Conservation (phyloP, 2,329 filamentous ascomycete species). For the Colletotrichum simmondsii region DNA sequence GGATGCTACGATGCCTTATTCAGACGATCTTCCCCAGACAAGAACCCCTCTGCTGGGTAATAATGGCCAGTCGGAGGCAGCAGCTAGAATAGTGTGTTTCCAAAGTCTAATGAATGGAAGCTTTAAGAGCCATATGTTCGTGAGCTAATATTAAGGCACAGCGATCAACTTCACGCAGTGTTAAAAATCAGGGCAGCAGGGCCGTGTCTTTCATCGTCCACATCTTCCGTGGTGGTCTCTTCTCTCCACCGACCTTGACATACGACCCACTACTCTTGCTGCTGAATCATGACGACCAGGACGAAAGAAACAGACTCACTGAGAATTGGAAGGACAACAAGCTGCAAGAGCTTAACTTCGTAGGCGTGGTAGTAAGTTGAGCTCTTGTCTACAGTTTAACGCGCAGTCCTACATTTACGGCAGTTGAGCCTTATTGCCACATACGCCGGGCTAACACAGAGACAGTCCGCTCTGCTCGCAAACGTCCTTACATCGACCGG, state of each 20-base stretch:
- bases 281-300: slow-evolving; percentile 6
- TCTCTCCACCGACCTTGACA: slow-evolving; percentile 7
- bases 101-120: not conserved
- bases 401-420: too few relatives aligned
- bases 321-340: slow-evolving; percentile 50
- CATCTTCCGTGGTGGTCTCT: slow-evolving; percentile 19
- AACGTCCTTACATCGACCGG: slow-evolving; percentile 51
- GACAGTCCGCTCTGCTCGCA: not conserved
- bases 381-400: too few relatives aligned
- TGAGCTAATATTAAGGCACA: not conserved
- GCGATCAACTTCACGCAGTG: not conserved
- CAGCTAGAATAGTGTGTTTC: not conserved
- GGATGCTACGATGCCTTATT: not conserved
- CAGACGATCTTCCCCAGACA: not conserved
- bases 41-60: slow-evolving; percentile 3
- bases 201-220: not conserved
- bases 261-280: slow-evolving; percentile 8
- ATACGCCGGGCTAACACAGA: too few relatives aligned
- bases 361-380: slow-evolving; percentile 47
- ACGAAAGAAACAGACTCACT: slow-evolving; percentile 45
- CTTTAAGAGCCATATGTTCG: not conserved
- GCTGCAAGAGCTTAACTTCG: slow-evolving; percentile 51
- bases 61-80: not conserved
- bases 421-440: too few relatives aligned
- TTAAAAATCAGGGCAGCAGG: not conserved